A percentile compares a stretch with the other conserved stretches of the same genome.
These are phyloP conservation scores for Hypoxylon sp. DNA, from an alignment of 2,329 filamentous ascomycete genomes.

Conservation along the genomic window DNA sequence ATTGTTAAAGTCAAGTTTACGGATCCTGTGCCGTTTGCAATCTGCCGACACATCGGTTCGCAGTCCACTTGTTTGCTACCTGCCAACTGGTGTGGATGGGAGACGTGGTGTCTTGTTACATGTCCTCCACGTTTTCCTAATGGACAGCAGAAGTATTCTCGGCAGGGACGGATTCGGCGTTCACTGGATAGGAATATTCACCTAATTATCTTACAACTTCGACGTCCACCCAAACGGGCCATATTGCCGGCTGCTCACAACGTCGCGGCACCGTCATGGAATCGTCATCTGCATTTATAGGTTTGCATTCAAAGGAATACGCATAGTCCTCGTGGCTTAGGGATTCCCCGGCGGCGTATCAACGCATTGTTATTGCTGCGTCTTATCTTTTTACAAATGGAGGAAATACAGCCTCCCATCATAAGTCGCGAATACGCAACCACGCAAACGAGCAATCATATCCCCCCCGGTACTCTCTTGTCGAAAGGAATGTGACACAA, in stretches of 20 bases:
- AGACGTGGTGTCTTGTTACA: conserved; percentile 11
- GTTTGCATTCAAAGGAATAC: conserved; percentile 14
- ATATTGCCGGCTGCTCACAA: conserved; percentile 12
- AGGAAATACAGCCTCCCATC: conserved; percentile 10
- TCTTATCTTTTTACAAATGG: conserved; percentile 26
- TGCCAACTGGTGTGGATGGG: conserved; percentile 12
- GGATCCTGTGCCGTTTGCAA: conserved; percentile 20
- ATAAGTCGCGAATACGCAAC: conserved; percentile 16
- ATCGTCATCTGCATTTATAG: conserved; percentile 28
- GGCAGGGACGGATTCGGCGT: conserved; percentile 4
- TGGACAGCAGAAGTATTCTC: conserved; percentile 15
- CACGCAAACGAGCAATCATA: conserved; percentile 12
- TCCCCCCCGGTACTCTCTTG: conserved; percentile 2
- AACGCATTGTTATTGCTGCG: conserved; percentile 21
- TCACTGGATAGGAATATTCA: conserved; percentile 9
- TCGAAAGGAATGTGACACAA: conserved; percentile 32
- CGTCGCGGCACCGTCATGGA: conserved; percentile 29
- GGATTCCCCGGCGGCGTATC: conserved; percentile 18
- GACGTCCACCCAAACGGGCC: conserved; percentile 5
- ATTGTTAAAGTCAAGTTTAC: conserved; percentile 18
- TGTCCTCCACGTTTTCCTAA: conserved; percentile 6
- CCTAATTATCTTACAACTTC: conserved; percentile 1
- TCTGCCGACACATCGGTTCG: conserved; percentile 21
- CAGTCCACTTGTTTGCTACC: conserved; percentile 26
- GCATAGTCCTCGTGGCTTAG: conserved; percentile 5